phyloP scores from a whole-genome alignment of 805 yeast genomes.

The Maudiozyma pseudohumilis region DNA sequence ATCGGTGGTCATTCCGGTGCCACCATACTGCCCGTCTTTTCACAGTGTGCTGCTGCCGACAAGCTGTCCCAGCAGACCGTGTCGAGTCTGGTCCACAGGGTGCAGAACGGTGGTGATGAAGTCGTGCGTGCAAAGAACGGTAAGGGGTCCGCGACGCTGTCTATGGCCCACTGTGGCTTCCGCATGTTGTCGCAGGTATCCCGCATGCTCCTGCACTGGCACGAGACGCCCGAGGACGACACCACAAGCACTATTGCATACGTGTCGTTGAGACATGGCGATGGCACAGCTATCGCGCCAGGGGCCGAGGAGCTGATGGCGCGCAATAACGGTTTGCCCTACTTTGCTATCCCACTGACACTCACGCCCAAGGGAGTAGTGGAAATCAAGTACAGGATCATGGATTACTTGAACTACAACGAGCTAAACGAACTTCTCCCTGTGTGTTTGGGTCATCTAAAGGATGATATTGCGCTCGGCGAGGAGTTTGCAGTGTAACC shows the following conservation, averaged over 20 bases:
- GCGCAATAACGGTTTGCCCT: conserved; percentile 26
- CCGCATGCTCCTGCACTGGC: conserved; percentile 23
- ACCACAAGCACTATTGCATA: conserved; percentile 42
- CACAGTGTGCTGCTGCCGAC: conserved; percentile 31
- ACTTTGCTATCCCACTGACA: conserved; percentile 54
- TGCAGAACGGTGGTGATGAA: conserved; percentile 95
- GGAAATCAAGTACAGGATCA: conserved; percentile 43
- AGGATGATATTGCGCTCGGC: conserved; percentile 17
- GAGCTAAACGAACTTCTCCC: conserved; percentile 38
- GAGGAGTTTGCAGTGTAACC: conserved; percentile 2
- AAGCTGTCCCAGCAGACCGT: conserved; percentile 28
- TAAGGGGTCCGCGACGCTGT: conserved; percentile 86
- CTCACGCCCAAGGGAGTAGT: conserved; percentile 45
- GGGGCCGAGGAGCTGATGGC: conserved; percentile 16
- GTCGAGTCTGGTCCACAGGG: conserved; percentile 69
- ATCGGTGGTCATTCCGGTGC: conserved; percentile 95
- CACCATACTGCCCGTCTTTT: conserved; percentile 79
- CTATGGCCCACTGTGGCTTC: conserved; percentile 93
- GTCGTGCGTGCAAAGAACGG: conserved; percentile 94
- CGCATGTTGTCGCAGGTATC: conserved; percentile 51
- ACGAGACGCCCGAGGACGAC: conserved; percentile 28
- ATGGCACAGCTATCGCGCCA: conserved; percentile 34
- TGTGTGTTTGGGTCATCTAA: conserved; percentile 17
- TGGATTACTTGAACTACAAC: conserved; percentile 37
- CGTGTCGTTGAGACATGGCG: conserved; percentile 38